Evolutionary conservation across 352 stramenopile species (phyloP).

Genomic region (Stephanocyclus meneghinianus): DNA sequence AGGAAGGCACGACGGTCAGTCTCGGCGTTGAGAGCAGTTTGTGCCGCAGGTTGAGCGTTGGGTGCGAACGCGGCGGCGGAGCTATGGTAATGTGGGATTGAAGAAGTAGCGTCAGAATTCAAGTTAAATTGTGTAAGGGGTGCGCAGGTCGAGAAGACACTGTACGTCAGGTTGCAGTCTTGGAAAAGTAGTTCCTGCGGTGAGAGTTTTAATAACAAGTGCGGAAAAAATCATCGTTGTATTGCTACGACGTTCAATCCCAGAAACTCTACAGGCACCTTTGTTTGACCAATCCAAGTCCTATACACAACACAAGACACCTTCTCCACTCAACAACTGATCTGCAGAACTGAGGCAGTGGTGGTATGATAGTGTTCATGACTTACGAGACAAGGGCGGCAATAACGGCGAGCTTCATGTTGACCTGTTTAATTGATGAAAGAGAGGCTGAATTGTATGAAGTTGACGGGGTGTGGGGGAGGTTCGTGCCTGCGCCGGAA

Average conservation of each 20-base stretch:
- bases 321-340: background rate
- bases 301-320: background rate
- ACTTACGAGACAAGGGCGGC: conserved; percentile 72
- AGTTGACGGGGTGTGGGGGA: background rate
- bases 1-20: conserved; percentile 75
- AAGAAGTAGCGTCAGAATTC: conserved; percentile 13
- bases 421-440: conserved; percentile 15
- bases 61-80: conserved; percentile 73
- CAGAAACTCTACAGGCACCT: background rate
- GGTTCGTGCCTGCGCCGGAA: background rate
- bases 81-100: conserved; percentile 40
- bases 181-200: background rate
- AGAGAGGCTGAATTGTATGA: background rate
- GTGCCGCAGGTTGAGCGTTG: conserved; percentile 48
- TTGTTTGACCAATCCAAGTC: background rate
- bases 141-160: background rate
- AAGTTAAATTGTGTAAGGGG: background rate
- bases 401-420: conserved; percentile 76
- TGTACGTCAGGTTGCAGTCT: background rate
- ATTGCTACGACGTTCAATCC: background rate
- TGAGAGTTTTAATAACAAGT: background rate
- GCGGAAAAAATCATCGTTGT: background rate
- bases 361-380: background rate
- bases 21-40: conserved; percentile 62
- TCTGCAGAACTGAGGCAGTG: background rate